A percentile compares a stretch with the other conserved stretches of the same genome.
phyloP scores from a whole-genome alignment of 202 grass and related monocot genomes.

The Eragrostis tef region DNA sequence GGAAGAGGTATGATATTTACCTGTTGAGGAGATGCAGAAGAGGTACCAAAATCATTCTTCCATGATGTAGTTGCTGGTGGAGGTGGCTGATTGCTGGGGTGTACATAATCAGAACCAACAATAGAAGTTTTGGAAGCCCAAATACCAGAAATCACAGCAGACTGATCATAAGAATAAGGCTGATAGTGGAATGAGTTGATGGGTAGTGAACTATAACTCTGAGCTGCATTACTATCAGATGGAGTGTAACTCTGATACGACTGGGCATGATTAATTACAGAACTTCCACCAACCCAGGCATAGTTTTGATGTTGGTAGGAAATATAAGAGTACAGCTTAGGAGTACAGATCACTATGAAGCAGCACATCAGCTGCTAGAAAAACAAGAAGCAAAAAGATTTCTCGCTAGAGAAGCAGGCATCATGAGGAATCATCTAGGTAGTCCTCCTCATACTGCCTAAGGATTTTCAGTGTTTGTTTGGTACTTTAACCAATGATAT shows the following conservation, averaged over 20 bases:
- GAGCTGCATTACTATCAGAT: slow-evolving; percentile 49
- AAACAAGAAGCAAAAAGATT: too few species aligned
- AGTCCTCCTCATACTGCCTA: too few species aligned
- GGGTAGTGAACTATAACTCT: slow-evolving; percentile 61
- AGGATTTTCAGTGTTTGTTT: too few species aligned
- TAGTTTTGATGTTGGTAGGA: slow-evolving; percentile 58
- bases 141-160: slow-evolving; percentile 46
- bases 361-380: too few species aligned
- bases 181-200: slow-evolving; percentile 64
- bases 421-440: too few species aligned
- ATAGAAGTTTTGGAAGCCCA: slow-evolving; percentile 29
- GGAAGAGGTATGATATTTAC: slow-evolving; percentile 43
- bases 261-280: slow-evolving; percentile 50
- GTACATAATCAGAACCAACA: slow-evolving; percentile 51
- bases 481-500: too few species aligned
- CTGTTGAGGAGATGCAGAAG: slow-evolving; percentile 54
- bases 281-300: slow-evolving; percentile 59
- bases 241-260: slow-evolving; percentile 59
- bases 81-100: slow-evolving; percentile 71
- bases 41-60: not conserved
- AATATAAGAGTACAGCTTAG: too few species aligned
- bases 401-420: too few species aligned
- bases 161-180: slow-evolving; percentile 67
- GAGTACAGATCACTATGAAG: too few species aligned
- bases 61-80: slow-evolving; percentile 82